Evolutionary conservation across 148 eudicot species (phyloP), one percentile per base, ranked within the genome.

Genomic region (Talinum fruticosum): DNA sequence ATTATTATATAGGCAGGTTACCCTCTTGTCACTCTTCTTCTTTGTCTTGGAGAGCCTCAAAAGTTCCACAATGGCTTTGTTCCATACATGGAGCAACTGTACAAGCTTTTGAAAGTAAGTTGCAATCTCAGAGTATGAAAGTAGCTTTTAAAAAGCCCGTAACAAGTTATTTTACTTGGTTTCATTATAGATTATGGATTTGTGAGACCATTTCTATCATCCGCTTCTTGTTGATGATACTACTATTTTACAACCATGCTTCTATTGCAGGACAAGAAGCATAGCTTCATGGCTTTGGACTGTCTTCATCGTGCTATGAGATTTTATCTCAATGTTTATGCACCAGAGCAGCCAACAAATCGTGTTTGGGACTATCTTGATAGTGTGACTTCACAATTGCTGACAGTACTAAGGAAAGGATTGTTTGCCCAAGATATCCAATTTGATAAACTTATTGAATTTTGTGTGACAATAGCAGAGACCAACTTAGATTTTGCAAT

Each of bases 291-390:
- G 97, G 97, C 97, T 41, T 89, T 96, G 83, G 97, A 96, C 82
- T 96, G 97, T 83, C 97, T 96, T 72, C 99, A 96, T 79, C 93
- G 97, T 80, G 95, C 89, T 85, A 84, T 96, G 79, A 89, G 94
- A 84, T 96, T 96, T 80, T 96, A 96, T 79, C 82, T 96, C 78
- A 82, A 91, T 82, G 99, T 91, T 74, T 96, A 93, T 89, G 99
- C 97, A 29, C 93, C 96, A 75, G 73, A 86, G 57, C 99, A 96
- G 76, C 97, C 97, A 24, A 91, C 99, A 80, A 89, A 93, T 83
- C 97, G 99, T 36, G 97, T 96, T 41, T 96, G 99, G 99, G 99
- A 96, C 78, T 93, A 93, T 86, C 87, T 93, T 71, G 99, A 96
- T 83, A 96, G 99, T 88, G 97, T 96, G 69, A 96, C 99, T 65